A percentile compares a stretch with the other conserved stretches of the same genome.
Evolutionary conservation across 805 yeast species (phyloP).

Genomic region (Schwanniomyces vanrijiae): DNA sequence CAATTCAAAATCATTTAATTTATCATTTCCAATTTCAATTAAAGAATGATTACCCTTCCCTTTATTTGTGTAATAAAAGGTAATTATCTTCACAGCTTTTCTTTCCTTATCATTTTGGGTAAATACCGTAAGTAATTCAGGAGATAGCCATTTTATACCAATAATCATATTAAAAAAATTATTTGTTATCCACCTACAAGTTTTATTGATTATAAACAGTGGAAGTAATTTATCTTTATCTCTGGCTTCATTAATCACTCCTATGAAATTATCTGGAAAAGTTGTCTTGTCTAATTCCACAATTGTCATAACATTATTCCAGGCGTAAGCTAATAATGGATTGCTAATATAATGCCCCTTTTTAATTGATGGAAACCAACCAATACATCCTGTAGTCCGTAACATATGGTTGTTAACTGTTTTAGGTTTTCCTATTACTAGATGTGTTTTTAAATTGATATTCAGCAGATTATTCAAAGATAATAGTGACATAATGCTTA

Average conservation of each 20-base stretch:
- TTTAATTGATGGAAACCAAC: conserved; percentile 63
- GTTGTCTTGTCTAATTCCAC: conserved; percentile 46
- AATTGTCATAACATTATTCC: conserved; percentile 62
- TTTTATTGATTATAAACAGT: conserved; percentile 21
- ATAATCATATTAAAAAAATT: conserved; percentile 39
- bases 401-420: conserved; percentile 10
- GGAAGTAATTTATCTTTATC: conserved; percentile 40
- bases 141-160: conserved; percentile 54
- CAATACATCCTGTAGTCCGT: conserved; percentile 45
- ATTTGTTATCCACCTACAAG: conserved; percentile 22
- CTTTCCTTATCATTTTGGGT: conserved; percentile 6
- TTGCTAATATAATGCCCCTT: conserved; percentile 16
- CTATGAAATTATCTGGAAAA: conserved; percentile 27
- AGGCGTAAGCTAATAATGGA: conserved; percentile 63
- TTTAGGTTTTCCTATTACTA: conserved; percentile 51
- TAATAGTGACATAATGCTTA: conserved; percentile 54
- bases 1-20: neutral
- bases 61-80: conserved; percentile 5
- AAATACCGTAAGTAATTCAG: conserved; percentile 25
- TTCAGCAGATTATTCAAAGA: conserved; percentile 39
- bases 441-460: conserved; percentile 45
- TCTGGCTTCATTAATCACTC: conserved; percentile 27
- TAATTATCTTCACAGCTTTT: neutral
- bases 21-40: conserved; percentile 4
- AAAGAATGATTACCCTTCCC: neutral